phyloP scores from a whole-genome alignment of 2,329 filamentous ascomycete genomes.

The Juglanconis sp. region DNA sequence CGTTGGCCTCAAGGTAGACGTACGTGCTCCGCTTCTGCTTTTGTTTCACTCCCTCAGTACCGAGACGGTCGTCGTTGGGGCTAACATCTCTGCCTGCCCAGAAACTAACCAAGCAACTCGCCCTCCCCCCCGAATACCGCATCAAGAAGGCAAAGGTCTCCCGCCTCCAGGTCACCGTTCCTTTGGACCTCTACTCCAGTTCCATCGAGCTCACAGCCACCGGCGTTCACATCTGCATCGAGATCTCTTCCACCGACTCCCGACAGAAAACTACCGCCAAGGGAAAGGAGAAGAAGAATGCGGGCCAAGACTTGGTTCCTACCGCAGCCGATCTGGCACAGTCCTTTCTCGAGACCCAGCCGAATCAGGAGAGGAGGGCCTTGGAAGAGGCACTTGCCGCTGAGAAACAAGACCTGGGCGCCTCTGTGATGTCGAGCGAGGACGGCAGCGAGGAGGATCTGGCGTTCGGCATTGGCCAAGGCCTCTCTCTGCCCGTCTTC shows the following conservation, averaged over 20 bases:
- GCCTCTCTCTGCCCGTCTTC: slow-evolving; percentile 66
- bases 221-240: slow-evolving; percentile 70
- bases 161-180: slow-evolving; percentile 75
- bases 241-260: slow-evolving; percentile 43
- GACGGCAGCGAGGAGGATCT: slow-evolving; percentile 61
- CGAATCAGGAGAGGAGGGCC: slow-evolving; percentile 60
- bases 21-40: slow-evolving; percentile 35
- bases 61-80: neutral
- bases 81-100: slow-evolving; percentile 33
- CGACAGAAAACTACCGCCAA: slow-evolving; percentile 27
- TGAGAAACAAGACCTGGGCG: slow-evolving; percentile 59
- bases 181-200: slow-evolving; percentile 82
- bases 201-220: slow-evolving; percentile 80
- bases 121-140: slow-evolving; percentile 69
- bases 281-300: slow-evolving; percentile 25
- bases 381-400: slow-evolving; percentile 67
- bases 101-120: slow-evolving; percentile 75
- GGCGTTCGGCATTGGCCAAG: slow-evolving; percentile 65
- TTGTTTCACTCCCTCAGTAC: neutral
- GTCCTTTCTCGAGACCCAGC: slow-evolving; percentile 73
- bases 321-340: slow-evolving; percentile 71
- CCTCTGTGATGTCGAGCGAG: slow-evolving; percentile 57
- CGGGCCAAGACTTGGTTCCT: slow-evolving; percentile 47
- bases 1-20: slow-evolving; percentile 76
- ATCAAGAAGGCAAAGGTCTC: slow-evolving; percentile 73